These are phyloP conservation scores for Kodamaea kaohsiungensis DNA, from an alignment of 805 yeast species.

Conservation along the genomic window DNA sequence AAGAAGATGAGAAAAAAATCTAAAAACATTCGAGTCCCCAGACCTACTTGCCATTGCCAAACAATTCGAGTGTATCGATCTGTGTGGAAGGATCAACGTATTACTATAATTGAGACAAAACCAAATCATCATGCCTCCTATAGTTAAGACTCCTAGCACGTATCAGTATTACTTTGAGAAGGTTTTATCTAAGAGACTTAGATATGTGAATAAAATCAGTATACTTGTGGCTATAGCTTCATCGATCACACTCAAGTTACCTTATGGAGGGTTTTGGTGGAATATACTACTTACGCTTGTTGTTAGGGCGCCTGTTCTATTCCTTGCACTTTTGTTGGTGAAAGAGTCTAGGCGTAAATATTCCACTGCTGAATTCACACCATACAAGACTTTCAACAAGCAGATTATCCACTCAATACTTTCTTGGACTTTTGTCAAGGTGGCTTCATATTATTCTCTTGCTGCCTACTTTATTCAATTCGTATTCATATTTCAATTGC, in stretches of 20 bases:
- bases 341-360: slow-evolving; percentile 24
- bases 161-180: slow-evolving; percentile 29
- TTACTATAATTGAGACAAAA: background rate
- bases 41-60: background rate
- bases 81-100: background rate
- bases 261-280: slow-evolving; percentile 34
- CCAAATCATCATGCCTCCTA: slow-evolving; percentile 1
- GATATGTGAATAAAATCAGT: slow-evolving; percentile 34
- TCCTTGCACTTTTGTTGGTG: slow-evolving; percentile 27
- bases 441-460: slow-evolving; percentile 20
- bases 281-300: slow-evolving; percentile 24
- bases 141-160: slow-evolving; percentile 11
- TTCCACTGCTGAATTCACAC: slow-evolving; percentile 33
- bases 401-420: slow-evolving; percentile 28
- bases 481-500: slow-evolving; percentile 29
- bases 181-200: slow-evolving; percentile 36
- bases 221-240: slow-evolving; percentile 26
- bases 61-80: background rate
- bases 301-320: slow-evolving; percentile 32
- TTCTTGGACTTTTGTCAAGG: slow-evolving; percentile 19
- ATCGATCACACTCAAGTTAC: slow-evolving; percentile 27
- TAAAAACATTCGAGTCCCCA: background rate
- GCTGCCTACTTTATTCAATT: slow-evolving; percentile 25
- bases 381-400: slow-evolving; percentile 32
- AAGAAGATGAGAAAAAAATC: slow-evolving; percentile 4